Conservation (phyloP, 2,329 filamentous ascomycete genomes). For the Fusarium anguioides region DNA sequence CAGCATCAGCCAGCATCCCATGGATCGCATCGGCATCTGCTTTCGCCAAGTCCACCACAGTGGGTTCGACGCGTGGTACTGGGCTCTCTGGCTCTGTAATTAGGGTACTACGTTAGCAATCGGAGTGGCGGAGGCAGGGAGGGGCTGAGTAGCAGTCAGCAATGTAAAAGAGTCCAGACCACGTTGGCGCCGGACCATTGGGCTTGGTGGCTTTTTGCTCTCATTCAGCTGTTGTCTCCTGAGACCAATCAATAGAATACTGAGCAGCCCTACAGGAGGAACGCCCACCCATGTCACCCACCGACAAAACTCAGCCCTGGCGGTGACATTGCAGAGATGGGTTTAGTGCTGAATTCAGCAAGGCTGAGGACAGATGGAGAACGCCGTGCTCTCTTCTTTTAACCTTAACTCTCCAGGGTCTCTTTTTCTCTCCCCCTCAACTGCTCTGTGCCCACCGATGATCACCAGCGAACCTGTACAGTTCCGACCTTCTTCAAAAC, state of each 20-base stretch:
- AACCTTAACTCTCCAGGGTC: conserved; percentile 2
- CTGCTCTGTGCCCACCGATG: background rate
- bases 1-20: background rate
- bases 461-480: background rate
- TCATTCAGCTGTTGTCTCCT: conserved; percentile 25
- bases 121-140: conserved; percentile 15
- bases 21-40: conserved; percentile 9
- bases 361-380: conserved; percentile 27
- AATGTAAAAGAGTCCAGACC: conserved; percentile 27
- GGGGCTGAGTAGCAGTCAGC: conserved; percentile 21
- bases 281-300: conserved; percentile 5
- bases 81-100: background rate
- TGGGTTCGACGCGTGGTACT: conserved; percentile 6
- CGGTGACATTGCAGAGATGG: conserved; percentile 18
- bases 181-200: conserved; percentile 30
- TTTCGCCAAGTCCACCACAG: conserved; percentile 4
- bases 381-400: conserved; percentile 4
- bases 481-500: background rate
- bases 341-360: conserved; percentile 25
- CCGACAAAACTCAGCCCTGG: conserved; percentile 25
- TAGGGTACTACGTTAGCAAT: background rate
- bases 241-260: conserved; percentile 26
- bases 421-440: background rate
- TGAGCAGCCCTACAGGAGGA: conserved; percentile 32
- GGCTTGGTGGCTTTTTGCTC: conserved; percentile 24